Conservation (phyloP, 768 basidiomycete genomes). For the Tylopilus vinaceipallidus region DNA sequence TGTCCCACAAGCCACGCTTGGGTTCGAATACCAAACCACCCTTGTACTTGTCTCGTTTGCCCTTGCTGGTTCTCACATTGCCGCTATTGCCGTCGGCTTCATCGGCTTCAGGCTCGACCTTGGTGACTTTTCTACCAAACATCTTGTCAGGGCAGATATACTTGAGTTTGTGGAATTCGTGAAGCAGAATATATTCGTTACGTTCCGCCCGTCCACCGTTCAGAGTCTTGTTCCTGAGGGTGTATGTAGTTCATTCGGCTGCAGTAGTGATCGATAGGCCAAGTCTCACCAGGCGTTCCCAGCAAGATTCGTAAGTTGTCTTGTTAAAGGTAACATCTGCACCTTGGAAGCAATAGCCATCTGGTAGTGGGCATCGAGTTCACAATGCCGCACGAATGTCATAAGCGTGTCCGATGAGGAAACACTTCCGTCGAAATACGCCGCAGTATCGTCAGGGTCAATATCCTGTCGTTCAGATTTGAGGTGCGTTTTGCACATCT, state of each 20-base stretch:
- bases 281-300: conserved; percentile 96
- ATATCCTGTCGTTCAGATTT: conserved; percentile 88
- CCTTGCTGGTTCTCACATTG: conserved; percentile 51
- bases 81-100: conserved; percentile 50
- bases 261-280: too few relatives aligned
- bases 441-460: conserved; percentile 91
- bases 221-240: conserved; percentile 87
- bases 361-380: conserved; percentile 93
- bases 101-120: conserved; percentile 48
- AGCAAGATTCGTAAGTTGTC: conserved; percentile 91
- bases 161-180: conserved; percentile 95
- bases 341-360: conserved; percentile 97
- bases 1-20: conserved; percentile 95
- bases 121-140: conserved; percentile 71
- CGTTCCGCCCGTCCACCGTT: conserved; percentile 98
- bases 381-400: conserved; percentile 90
- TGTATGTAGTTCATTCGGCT: neutral
- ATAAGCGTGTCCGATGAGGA: conserved; percentile 74
- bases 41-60: conserved; percentile 93
- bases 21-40: conserved; percentile 98
- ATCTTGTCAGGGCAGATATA: conserved; percentile 96
- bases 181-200: conserved; percentile 97
- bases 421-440: conserved; percentile 83
- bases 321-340: conserved; percentile 88
- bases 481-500: conserved; percentile 93